Evolutionary conservation across 768 basidiomycete genomes (phyloP).

Genomic region (Tricholoma furcatifolium): DNA sequence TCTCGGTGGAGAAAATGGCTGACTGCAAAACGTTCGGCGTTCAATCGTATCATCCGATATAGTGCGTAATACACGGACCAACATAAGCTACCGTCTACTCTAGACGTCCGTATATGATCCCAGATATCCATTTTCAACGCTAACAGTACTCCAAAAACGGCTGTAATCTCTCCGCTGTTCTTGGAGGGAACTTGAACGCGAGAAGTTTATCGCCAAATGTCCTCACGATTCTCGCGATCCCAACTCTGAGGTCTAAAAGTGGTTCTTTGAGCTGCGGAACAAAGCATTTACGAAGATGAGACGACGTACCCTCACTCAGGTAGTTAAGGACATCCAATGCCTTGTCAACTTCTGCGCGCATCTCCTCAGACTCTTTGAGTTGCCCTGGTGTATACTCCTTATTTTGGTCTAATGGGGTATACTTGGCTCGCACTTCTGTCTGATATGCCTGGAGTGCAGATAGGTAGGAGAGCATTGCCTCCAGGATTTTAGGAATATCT

Average conservation of each 20-base stretch:
- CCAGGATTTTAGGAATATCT: slow-evolving; percentile 80
- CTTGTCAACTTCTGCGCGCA: slow-evolving; percentile 49
- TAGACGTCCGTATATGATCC: slow-evolving; percentile 7
- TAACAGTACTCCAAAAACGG: slow-evolving; percentile 66
- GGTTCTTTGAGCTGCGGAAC: neutral
- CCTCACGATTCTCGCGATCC: slow-evolving; percentile 60
- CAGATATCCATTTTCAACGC: neutral
- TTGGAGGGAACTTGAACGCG: slow-evolving; percentile 79
- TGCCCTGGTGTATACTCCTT: slow-evolving; percentile 32
- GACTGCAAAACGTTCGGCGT: neutral
- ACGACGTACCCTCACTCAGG: slow-evolving; percentile 56
- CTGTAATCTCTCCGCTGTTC: slow-evolving; percentile 65
- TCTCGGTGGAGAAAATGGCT: neutral
- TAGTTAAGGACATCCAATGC: slow-evolving; percentile 54
- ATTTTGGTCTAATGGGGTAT: slow-evolving; percentile 36
- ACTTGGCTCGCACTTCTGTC: slow-evolving; percentile 43
- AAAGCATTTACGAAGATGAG: neutral
- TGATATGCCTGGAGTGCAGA: slow-evolving; percentile 66
- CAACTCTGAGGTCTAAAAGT: slow-evolving; percentile 59
- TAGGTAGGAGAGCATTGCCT: slow-evolving; percentile 70
- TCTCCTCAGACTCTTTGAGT: slow-evolving; percentile 33
- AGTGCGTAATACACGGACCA: slow-evolving; percentile 8
- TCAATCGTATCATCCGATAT: slow-evolving; percentile 1
- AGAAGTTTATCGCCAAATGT: slow-evolving; percentile 74
- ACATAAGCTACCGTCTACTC: slow-evolving; percentile 12